Evolutionary conservation across 768 basidiomycete genomes (phyloP).

Genomic region (Leucosporidium yakuticum): DNA sequence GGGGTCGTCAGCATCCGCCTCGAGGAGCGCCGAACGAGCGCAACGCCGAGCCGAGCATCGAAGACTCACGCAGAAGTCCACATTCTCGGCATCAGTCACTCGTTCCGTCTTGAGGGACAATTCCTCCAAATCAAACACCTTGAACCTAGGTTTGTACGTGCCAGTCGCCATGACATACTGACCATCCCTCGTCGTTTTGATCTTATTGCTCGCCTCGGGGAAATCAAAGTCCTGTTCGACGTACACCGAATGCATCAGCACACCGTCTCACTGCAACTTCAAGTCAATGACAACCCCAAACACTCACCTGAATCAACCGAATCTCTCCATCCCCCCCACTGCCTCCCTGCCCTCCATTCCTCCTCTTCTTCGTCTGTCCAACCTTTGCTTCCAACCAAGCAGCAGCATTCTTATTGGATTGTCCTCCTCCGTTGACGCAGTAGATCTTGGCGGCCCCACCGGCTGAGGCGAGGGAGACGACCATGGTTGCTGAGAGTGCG

Average conservation of each 20-base stretch:
- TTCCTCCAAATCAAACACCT: conserved; percentile 90
- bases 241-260: neutral
- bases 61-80: conserved; percentile 91
- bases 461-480: conserved; percentile 37
- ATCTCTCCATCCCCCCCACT: conserved; percentile 36
- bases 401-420: conserved; percentile 40
- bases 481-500: conserved; percentile 17
- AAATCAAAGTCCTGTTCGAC: conserved; percentile 89
- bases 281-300: neutral
- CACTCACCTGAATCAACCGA: conserved; percentile 37
- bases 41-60: neutral
- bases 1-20: neutral
- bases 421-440: conserved; percentile 79
- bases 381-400: conserved; percentile 38
- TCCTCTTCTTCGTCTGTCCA: conserved; percentile 39
- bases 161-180: conserved; percentile 90
- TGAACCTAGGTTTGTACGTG: conserved; percentile 94
- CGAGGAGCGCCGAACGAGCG: neutral
- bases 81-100: conserved; percentile 92
- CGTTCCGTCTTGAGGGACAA: conserved; percentile 91
- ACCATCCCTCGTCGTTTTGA: conserved; percentile 86
- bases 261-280: neutral
- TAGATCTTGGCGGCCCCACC: conserved; percentile 60
- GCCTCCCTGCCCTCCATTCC: conserved; percentile 38
- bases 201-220: conserved; percentile 86